Evolutionary conservation across 2,329 filamentous ascomycete genomes (phyloP).

Genomic region (Fonsecaea pugnacius): DNA sequence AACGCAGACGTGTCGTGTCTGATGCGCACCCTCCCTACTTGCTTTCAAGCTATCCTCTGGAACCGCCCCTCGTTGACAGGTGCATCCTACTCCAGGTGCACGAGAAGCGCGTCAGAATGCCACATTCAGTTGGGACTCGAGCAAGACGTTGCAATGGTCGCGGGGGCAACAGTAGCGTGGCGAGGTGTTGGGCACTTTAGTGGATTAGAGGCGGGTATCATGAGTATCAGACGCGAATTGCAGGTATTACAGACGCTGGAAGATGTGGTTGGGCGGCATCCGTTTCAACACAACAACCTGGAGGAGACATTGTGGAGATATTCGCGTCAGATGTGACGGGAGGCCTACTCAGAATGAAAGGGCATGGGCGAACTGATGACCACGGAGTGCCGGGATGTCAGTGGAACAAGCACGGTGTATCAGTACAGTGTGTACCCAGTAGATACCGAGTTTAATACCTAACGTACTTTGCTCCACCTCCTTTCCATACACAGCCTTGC

Average conservation of each 20-base stretch:
- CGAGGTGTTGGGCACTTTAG: no score
- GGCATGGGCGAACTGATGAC: background rate
- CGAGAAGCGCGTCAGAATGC: background rate
- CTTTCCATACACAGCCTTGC: slow-evolving; percentile 11
- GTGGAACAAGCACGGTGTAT: background rate
- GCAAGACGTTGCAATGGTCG: background rate
- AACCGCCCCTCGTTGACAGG: background rate
- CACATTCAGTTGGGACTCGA: background rate
- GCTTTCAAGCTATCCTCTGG: background rate
- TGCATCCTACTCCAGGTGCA: background rate
- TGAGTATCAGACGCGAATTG: background rate
- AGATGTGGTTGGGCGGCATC: background rate
- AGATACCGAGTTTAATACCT: no score
- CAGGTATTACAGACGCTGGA: background rate
- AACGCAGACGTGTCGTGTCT: background rate
- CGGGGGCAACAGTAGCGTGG: background rate
- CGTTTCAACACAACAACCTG: background rate
- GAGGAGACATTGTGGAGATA: background rate
- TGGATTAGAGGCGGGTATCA: background rate
- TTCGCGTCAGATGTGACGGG: background rate
- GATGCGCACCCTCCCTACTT: background rate
- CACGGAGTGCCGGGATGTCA: background rate
- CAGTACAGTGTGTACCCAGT: no score
- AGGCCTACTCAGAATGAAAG: background rate
- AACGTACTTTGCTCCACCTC: background rate